Evolutionary conservation across 768 basidiomycete genomes (phyloP).

Genomic region (Calocybe cyanea): DNA sequence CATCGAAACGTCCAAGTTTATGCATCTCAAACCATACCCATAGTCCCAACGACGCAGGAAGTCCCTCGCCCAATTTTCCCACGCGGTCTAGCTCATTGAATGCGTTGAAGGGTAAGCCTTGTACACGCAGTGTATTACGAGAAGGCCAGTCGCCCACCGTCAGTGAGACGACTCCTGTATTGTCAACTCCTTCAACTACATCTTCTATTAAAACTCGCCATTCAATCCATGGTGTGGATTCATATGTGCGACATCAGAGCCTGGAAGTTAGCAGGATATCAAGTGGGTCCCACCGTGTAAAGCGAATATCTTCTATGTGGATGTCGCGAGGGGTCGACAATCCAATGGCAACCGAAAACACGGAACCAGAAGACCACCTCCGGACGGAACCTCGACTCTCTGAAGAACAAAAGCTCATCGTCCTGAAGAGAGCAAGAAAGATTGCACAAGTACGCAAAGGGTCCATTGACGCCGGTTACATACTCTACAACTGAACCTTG

Average conservation of each 20-base stretch:
- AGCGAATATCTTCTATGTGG: conserved; percentile 13
- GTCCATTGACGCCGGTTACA: neutral
- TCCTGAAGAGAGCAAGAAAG: conserved; percentile 46
- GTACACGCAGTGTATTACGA: neutral
- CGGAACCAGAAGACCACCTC: conserved; percentile 8
- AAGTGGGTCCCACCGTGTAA: conserved; percentile 13
- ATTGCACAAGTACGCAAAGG: conserved; percentile 41
- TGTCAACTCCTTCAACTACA: conserved; percentile 1
- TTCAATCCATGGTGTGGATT: neutral
- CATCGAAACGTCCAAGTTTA: conserved; percentile 2
- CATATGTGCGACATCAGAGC: conserved; percentile 7
- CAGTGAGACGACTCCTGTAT: conserved; percentile 2
- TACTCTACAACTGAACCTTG: too few relatives aligned
- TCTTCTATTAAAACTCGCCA: neutral
- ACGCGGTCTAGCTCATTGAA: conserved; percentile 8
- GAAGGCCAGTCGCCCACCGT: neutral
- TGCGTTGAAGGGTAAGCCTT: too few relatives aligned
- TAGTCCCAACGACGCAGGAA: neutral
- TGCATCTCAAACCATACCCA: neutral
- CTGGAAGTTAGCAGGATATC: conserved; percentile 12
- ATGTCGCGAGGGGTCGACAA: conserved; percentile 2
- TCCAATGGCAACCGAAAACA: neutral
- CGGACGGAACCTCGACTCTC: conserved; percentile 11
- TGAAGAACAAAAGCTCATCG: conserved; percentile 30
- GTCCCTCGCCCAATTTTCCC: neutral